phyloP scores from a whole-genome alignment of 1,284 basidiomycete genomes.

The Ceratobasidium sp. region DNA sequence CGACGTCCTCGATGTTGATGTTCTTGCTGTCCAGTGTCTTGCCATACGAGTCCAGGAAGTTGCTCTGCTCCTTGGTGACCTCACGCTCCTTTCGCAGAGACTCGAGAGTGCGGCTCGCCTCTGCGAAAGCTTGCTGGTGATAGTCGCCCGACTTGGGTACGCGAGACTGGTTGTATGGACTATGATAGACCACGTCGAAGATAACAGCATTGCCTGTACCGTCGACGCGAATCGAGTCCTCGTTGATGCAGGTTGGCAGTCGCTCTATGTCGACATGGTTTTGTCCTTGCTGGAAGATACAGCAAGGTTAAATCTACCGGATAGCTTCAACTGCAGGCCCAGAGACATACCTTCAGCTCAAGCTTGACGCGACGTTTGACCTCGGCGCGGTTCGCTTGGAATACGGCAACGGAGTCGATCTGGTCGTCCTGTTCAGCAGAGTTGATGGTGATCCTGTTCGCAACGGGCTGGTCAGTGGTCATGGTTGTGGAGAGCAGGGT shows the following conservation, averaged over 20 bases:
- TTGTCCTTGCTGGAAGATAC: conserved; percentile 49
- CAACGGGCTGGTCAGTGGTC: neutral
- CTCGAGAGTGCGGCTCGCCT: conserved; percentile 39
- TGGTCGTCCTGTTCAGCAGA: conserved; percentile 29
- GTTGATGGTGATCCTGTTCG: conserved; percentile 14
- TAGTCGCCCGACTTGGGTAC: neutral
- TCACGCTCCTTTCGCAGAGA: conserved; percentile 42
- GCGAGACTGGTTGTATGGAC: neutral
- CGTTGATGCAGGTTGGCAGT: too few relatives aligned
- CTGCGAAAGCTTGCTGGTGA: conserved; percentile 43
- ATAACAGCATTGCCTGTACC: conserved; percentile 50
- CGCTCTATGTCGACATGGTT: conserved; percentile 50
- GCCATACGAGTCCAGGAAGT: conserved; percentile 48
- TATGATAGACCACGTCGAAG: conserved; percentile 52
- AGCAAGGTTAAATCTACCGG: too few relatives aligned
- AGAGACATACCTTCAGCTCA: conserved; percentile 21
- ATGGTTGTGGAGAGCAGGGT: neutral
- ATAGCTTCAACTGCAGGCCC: neutral
- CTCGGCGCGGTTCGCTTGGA: conserved; percentile 26
- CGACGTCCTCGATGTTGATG: conserved; percentile 43
- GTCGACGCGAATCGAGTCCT: too few relatives aligned
- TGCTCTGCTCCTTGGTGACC: conserved; percentile 42
- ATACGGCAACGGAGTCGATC: conserved; percentile 22
- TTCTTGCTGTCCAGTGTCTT: conserved; percentile 48
- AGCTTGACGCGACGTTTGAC: conserved; percentile 29